Conservation (phyloP, 495 filamentous ascomycete genomes). For the Mycothermus thermophilus region DNA sequence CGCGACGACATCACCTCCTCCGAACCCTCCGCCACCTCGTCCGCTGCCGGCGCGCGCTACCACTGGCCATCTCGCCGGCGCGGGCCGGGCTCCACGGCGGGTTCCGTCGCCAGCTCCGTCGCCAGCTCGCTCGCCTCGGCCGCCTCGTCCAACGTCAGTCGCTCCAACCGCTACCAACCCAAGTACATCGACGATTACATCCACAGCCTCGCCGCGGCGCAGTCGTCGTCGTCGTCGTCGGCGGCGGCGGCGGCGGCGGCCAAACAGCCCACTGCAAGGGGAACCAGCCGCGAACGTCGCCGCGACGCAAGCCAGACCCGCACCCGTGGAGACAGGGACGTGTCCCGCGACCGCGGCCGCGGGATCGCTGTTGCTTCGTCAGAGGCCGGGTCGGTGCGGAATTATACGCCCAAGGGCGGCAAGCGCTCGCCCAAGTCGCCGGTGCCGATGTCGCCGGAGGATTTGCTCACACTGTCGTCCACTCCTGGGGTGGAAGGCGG, state of each 20-base stretch:
- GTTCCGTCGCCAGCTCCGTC: conserved; percentile 33
- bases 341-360: conserved; percentile 55
- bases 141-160: conserved; percentile 23
- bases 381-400: too few relatives aligned
- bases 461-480: conserved; percentile 49
- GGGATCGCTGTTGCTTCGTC: too few relatives aligned
- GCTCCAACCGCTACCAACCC: conserved; percentile 24
- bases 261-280: too few relatives aligned
- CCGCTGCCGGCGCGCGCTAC: conserved; percentile 18
- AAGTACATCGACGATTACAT: conserved; percentile 76
- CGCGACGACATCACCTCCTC: conserved; percentile 36
- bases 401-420: conserved; percentile 55
- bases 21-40: conserved; percentile 32
- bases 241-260: too few relatives aligned
- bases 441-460: conserved; percentile 82
- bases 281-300: conserved; percentile 44
- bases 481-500: too few relatives aligned
- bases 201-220: conserved; percentile 68
- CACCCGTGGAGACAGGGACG: too few relatives aligned
- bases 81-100: too few relatives aligned
- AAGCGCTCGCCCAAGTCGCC: conserved; percentile 84
- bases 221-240: too few relatives aligned
- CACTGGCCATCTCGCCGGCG: conserved; percentile 35
- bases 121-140: conserved; percentile 31
- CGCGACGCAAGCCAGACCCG: too few relatives aligned